Conservation (phyloP, 805 yeast species). For the Sugiyamaella mastotermitis region DNA sequence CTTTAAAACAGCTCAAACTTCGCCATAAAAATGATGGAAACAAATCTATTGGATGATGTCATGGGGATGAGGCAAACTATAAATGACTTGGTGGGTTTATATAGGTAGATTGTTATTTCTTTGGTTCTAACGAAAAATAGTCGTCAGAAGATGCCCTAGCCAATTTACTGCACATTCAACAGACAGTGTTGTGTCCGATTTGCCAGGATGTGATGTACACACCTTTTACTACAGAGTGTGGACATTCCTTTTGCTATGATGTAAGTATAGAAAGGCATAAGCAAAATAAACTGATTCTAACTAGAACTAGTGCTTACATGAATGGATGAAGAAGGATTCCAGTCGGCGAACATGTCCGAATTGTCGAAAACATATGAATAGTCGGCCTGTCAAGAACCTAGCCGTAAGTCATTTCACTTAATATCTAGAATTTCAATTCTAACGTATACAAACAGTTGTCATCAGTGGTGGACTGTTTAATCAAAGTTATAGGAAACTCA, state of each 20-base stretch:
- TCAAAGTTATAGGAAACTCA: constrained; percentile 3
- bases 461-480: constrained; percentile 8
- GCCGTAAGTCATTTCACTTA: constrained; percentile 9
- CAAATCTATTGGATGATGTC: too few relatives aligned
- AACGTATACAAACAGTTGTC: too few relatives aligned
- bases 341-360: constrained; percentile 19
- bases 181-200: constrained; percentile 39
- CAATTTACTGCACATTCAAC: constrained; percentile 14
- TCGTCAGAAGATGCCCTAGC: background rate
- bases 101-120: too few relatives aligned
- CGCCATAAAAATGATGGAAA: too few relatives aligned
- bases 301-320: constrained; percentile 21
- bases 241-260: constrained; percentile 61
- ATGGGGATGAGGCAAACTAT: too few relatives aligned
- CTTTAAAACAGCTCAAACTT: too few relatives aligned
- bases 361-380: constrained; percentile 16
- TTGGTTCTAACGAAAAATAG: too few relatives aligned
- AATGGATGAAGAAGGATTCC: constrained; percentile 24
- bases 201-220: constrained; percentile 57
- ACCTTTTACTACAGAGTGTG: constrained; percentile 53
- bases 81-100: too few relatives aligned
- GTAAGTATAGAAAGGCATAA: constrained; percentile 7
- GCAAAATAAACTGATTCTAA: background rate
- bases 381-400: constrained; percentile 13
- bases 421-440: too few relatives aligned